Evolutionary conservation across 768 basidiomycete genomes (phyloP), one percentile per base, ranked within the genome.

Genomic region (Pisolithus tinctorius): DNA sequence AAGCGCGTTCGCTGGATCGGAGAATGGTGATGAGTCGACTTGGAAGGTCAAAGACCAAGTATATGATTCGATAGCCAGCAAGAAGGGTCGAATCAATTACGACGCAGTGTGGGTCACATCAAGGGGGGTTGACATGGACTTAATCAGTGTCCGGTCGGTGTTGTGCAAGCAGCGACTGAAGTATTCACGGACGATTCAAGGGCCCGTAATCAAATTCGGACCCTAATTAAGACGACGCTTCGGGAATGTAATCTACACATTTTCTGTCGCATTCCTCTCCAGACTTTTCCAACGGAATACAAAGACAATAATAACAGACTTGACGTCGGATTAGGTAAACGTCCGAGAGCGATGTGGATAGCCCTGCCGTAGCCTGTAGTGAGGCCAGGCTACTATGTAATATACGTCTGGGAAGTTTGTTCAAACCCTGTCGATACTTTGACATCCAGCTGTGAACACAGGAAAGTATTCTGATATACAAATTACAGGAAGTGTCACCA

Each of bases 81-180:
- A 7, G 43, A 44, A 44, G 43, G 43, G 43, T 42, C 17, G 67
- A 65, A 58, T 63, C 49, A 52, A 49, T 55, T 54, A 20, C 20
- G 20, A 20, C 20, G 20, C 44, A 47, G 47, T 37, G 36, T 43
- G 38, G 42, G 9, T 39, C 42, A 55, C 62, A 42, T 59, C 48
- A 65, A 65, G 65, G 65, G 63, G 45, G 55, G 54, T 65, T 62
- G 64, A 62, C 46, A 61, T 63, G 59, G 47, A 51, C 45, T 41
- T 30, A 30, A 57, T 61, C 53, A n/a, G 52, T 36, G 41, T 53
- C 60, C 5, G 27, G 48, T 68, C 65, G 67, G 66, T 59, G 56
- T 31, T 58, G 53, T 54, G 53, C 17, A 44, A 63, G 52, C 16
- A 58, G 67, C 67, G 67, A 63, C 52, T 29, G 20, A 20, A 20